These are phyloP conservation scores for Testicularia cyperi DNA, from an alignment of 1,284 basidiomycete genomes.

Conservation along the genomic window DNA sequence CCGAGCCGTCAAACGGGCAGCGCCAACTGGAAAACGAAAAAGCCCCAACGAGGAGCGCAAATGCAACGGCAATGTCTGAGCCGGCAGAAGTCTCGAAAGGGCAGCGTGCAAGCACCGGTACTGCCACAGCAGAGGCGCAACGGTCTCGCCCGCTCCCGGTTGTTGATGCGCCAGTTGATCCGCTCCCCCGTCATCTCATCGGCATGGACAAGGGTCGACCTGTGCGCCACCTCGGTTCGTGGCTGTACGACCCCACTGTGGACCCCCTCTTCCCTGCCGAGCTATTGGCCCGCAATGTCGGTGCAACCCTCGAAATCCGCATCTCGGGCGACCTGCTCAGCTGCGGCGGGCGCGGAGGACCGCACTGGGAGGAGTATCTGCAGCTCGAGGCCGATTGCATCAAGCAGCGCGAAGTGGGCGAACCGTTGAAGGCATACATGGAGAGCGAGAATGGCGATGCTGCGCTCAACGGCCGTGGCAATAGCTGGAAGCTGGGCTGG, in stretches of 20 bases:
- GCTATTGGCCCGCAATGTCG: constrained; percentile 52
- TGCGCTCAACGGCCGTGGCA: constrained; percentile 18
- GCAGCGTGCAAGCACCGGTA: no score
- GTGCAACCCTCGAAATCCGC: constrained; percentile 56
- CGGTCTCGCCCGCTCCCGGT: constrained; percentile 9
- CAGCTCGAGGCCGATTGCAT: constrained; percentile 13
- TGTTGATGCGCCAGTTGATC: constrained; percentile 14
- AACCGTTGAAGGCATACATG: constrained; percentile 18
- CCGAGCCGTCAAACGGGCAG: background rate
- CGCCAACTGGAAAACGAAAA: no score
- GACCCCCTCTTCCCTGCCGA: constrained; percentile 53
- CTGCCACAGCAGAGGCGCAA: no score
- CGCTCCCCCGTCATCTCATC: constrained; percentile 39
- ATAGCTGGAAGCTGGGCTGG: constrained; percentile 54
- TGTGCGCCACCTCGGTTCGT: constrained; percentile 53
- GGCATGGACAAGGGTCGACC: constrained; percentile 52
- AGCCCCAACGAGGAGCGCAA: no score
- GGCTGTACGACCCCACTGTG: constrained; percentile 49
- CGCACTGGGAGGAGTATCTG: constrained; percentile 21
- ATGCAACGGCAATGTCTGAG: no score
- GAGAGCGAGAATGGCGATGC: constrained; percentile 10
- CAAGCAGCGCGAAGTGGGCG: constrained; percentile 17
- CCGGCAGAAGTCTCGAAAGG: no score
- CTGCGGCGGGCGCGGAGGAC: constrained; percentile 13
- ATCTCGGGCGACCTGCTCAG: constrained; percentile 46